phyloP scores from a whole-genome alignment of 371 early-diverging fungal species.

The Haplosporangium sp. region DNA sequence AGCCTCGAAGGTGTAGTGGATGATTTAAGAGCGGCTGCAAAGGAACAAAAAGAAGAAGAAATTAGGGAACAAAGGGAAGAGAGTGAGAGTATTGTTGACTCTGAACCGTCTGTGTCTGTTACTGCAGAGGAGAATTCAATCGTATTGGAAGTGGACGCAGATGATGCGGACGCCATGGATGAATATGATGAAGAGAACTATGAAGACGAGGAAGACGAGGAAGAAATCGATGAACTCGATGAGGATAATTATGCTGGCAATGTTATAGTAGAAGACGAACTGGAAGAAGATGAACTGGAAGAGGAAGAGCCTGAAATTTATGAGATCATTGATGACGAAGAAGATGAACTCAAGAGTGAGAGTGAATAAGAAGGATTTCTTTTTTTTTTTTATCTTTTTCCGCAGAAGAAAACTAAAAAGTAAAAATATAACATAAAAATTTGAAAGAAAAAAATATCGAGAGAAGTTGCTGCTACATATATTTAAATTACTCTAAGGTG shows the following conservation, averaged over 20 bases:
- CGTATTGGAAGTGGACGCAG: constrained; percentile 8
- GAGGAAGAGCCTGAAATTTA: constrained; percentile 10
- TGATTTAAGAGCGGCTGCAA: constrained; percentile 16
- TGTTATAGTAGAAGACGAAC: neutral
- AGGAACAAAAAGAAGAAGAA: constrained; percentile 16
- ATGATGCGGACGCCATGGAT: constrained; percentile 2
- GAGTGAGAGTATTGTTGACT: constrained; percentile 11
- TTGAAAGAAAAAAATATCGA: neutral
- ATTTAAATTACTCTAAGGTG: constrained; percentile 23
- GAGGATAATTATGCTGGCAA: constrained; percentile 3
- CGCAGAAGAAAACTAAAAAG: neutral
- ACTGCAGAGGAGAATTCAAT: constrained; percentile 10
- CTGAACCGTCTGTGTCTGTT: constrained; percentile 9
- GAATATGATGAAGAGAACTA: neutral
- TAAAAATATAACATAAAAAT: neutral
- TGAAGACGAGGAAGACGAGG: constrained; percentile 10
- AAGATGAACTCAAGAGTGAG: constrained; percentile 11
- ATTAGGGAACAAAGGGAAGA: constrained; percentile 10
- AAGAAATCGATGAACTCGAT: neutral
- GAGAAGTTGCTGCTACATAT: no score
- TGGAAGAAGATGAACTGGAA: constrained; percentile 6
- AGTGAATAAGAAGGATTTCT: constrained; percentile 20
- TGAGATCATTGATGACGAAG: neutral
- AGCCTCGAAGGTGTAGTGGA: constrained; percentile 45
- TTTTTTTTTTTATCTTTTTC: neutral